These are phyloP conservation scores for Penicillium paneum DNA, from an alignment of 2,329 filamentous ascomycete species.

Conservation along the genomic window DNA sequence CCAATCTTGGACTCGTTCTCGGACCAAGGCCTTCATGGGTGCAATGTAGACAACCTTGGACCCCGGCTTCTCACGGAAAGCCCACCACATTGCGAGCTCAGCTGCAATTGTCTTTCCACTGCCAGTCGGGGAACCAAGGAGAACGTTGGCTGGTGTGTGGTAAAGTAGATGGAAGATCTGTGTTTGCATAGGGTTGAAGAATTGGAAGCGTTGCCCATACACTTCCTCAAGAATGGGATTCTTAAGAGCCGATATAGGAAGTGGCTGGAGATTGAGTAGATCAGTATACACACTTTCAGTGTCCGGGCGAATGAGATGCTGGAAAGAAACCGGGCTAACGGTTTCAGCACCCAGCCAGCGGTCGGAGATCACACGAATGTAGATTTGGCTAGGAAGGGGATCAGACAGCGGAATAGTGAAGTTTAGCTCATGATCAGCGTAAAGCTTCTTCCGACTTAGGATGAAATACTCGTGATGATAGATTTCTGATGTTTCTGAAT, in stretches of 20 bases:
- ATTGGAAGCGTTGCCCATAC: constrained; percentile 84
- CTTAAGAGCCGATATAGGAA: constrained; percentile 81
- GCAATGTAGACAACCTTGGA: constrained; percentile 99
- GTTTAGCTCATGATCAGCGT: constrained; percentile 95
- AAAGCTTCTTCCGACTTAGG: constrained; percentile 79
- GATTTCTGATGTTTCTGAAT: constrained; percentile 94
- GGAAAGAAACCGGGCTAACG: constrained; percentile 91
- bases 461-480: constrained; percentile 98
- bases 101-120: constrained; percentile 97
- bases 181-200: constrained; percentile 99
- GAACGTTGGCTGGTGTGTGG: constrained; percentile 84
- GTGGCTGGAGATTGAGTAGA: constrained; percentile 82
- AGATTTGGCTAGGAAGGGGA: constrained; percentile 91
- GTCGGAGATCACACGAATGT: constrained; percentile 90
- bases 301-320: constrained; percentile 94
- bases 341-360: constrained; percentile 96
- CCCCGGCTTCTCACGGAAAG: constrained; percentile 87
- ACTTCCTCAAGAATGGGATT: constrained; percentile 84
- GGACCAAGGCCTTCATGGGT: constrained; percentile 97
- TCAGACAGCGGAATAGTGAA: constrained; percentile 96
- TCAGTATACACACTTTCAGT: constrained; percentile 98
- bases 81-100: constrained; percentile 99
- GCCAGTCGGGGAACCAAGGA: constrained; percentile 92
- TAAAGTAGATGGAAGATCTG: constrained; percentile 98
- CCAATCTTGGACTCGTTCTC: constrained; percentile 96